A percentile compares a stretch with the other conserved stretches of the same genome.
Conservation (phyloP, 2,329 filamentous ascomycete genomes). For the Amylocarpus encephaloides region DNA sequence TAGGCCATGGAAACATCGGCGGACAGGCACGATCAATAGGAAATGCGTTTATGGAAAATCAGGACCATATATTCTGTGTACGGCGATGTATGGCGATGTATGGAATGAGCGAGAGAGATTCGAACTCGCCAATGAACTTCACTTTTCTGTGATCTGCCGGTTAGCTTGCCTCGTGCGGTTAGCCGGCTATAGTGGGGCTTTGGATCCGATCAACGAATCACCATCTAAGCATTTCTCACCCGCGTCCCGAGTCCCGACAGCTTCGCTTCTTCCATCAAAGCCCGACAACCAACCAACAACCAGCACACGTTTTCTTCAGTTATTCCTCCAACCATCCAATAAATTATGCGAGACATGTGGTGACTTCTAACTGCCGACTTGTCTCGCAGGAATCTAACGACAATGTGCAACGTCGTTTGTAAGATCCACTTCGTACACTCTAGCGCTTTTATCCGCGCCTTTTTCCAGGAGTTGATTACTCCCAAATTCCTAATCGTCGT, state of each 20-base stretch:
- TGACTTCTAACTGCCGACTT: not conserved
- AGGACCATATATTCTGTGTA: no score
- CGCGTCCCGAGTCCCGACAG: no score
- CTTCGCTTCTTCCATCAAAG: not conserved
- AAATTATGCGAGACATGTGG: not conserved
- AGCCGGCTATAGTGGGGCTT: no score
- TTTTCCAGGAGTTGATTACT: not conserved
- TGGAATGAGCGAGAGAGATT: no score
- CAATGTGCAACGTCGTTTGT: slow-evolving; percentile 1
- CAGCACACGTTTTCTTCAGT: not conserved
- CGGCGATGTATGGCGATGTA: no score
- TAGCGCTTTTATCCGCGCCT: slow-evolving; percentile 5
- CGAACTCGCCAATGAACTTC: not conserved
- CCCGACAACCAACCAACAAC: not conserved
- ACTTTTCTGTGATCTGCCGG: not conserved
- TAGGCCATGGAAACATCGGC: slow-evolving; percentile 9
- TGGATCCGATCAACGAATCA: slow-evolving; percentile 1
- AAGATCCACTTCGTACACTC: not conserved
- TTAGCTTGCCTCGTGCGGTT: not conserved
- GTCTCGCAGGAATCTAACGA: not conserved
- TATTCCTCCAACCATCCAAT: not conserved
- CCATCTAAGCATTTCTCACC: not conserved
- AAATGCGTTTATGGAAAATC: not conserved
- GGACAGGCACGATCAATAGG: not conserved
- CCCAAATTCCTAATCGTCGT: not conserved